Percentiles rank a stretch among this genome's conserved stretches.
Conservation (phyloP, 2,329 filamentous ascomycete genomes). For the Knoxdaviesia capensis region DNA sequence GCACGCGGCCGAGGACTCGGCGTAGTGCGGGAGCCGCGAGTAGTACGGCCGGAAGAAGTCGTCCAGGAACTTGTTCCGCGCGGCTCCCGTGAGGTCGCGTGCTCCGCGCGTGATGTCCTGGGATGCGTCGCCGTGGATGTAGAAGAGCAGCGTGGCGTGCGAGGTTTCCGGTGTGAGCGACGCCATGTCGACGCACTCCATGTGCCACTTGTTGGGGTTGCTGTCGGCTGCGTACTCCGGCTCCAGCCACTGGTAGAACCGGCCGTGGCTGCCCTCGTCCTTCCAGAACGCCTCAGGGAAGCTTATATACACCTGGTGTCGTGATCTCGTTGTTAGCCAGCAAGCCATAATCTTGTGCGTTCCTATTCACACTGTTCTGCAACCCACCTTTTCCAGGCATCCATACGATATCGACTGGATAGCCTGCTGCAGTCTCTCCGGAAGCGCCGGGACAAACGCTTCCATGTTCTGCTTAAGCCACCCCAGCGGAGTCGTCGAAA, state of each 20-base stretch:
- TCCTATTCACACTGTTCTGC: neutral
- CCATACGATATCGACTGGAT: slow-evolving; percentile 50
- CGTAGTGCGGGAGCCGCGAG: slow-evolving; percentile 51
- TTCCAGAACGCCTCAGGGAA: slow-evolving; percentile 65
- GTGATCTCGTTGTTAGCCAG: neutral
- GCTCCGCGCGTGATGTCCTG: slow-evolving; percentile 27
- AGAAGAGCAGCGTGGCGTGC: slow-evolving; percentile 76
- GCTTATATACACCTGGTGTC: slow-evolving; percentile 33
- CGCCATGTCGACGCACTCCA: slow-evolving; percentile 60
- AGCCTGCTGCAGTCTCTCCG: slow-evolving; percentile 32
- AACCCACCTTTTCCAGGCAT: slow-evolving; percentile 44
- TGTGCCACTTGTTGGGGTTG: slow-evolving; percentile 47
- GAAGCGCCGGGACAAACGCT: slow-evolving; percentile 40
- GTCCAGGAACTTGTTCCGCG: slow-evolving; percentile 34
- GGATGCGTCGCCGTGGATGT: slow-evolving; percentile 47
- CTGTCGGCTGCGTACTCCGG: slow-evolving; percentile 44
- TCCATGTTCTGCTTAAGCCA: slow-evolving; percentile 41
- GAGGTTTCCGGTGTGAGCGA: slow-evolving; percentile 35
- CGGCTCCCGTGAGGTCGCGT: slow-evolving; percentile 19
- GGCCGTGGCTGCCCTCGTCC: slow-evolving; percentile 23
- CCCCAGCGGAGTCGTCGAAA: slow-evolving; percentile 47
- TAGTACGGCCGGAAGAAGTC: slow-evolving; percentile 61
- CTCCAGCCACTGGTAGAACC: slow-evolving; percentile 58
- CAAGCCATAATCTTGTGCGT: neutral
- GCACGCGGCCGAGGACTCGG: slow-evolving; percentile 30